Conservation (phyloP, 148 eudicot species). For the Talinum fruticosum region DNA sequence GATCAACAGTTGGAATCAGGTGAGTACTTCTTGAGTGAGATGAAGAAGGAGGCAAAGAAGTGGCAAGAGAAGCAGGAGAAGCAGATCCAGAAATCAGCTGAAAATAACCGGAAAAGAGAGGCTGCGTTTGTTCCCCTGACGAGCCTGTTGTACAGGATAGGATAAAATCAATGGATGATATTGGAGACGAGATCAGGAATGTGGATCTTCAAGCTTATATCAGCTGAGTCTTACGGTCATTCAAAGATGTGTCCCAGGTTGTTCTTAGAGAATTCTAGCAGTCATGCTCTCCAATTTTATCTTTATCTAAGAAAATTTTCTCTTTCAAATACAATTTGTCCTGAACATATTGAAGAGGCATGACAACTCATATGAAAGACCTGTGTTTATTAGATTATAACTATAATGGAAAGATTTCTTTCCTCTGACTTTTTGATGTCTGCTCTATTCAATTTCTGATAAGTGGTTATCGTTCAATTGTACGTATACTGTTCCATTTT, state of each 20-base stretch:
- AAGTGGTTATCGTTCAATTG: too few species aligned
- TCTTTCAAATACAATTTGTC: too few species aligned
- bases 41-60: conserved; percentile 68
- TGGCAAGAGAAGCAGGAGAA: conserved; percentile 83
- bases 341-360: too few species aligned
- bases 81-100: conserved; percentile 76
- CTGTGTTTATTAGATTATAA: too few species aligned
- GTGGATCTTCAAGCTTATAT: conserved; percentile 57
- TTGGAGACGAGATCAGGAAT: conserved; percentile 43
- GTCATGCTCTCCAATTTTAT: too few species aligned
- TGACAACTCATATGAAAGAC: too few species aligned
- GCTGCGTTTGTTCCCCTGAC: conserved; percentile 85
- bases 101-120: conserved; percentile 68
- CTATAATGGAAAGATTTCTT: too few species aligned
- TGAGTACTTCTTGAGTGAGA: conserved; percentile 80
- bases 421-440: too few species aligned
- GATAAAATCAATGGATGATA: conserved; percentile 26
- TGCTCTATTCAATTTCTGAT: too few species aligned
- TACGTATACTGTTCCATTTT: too few species aligned
- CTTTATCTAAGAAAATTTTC: too few species aligned
- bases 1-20: conserved; percentile 83
- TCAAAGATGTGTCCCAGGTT: conserved; percentile 24
- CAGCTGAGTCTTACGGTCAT: conserved; percentile 36
- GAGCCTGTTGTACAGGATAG: conserved; percentile 32
- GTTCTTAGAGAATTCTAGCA: too few species aligned